Conservation (phyloP, 2,329 filamentous ascomycete species). For the Chalara sp. region DNA sequence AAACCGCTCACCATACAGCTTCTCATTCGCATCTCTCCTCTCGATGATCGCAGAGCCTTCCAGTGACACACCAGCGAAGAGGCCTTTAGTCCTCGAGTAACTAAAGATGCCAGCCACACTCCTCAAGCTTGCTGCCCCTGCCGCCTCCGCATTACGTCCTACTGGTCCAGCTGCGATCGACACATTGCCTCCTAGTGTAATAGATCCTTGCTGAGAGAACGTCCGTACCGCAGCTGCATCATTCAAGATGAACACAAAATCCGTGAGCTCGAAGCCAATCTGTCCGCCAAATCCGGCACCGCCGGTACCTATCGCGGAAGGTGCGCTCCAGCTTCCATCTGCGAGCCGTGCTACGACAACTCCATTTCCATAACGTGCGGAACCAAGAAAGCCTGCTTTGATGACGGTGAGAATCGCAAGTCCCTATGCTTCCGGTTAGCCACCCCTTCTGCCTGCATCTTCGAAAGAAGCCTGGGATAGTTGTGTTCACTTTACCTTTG, state of each 20-base stretch:
- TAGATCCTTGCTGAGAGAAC: constrained; percentile 84
- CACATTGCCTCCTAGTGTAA: constrained; percentile 93
- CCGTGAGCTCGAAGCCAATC: constrained; percentile 81
- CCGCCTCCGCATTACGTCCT: constrained; percentile 91
- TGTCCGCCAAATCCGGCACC: constrained; percentile 81
- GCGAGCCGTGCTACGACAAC: constrained; percentile 73
- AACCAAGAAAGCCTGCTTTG: constrained; percentile 81
- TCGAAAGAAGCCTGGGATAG: not conserved
- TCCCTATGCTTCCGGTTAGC: constrained; percentile 40
- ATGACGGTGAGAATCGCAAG: constrained; percentile 81
- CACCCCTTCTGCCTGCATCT: not conserved
- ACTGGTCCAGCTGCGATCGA: constrained; percentile 91
- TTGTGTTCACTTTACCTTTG: constrained; percentile 57
- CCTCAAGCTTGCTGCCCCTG: constrained; percentile 84
- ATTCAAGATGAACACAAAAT: constrained; percentile 98
- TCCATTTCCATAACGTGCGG: constrained; percentile 73
- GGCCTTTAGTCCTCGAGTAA: constrained; percentile 95
- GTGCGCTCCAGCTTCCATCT: constrained; percentile 75
- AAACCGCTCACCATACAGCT: constrained; percentile 79
- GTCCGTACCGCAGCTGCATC: constrained; percentile 83
- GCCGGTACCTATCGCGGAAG: constrained; percentile 72
- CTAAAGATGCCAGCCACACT: constrained; percentile 89
- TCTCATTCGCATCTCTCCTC: constrained; percentile 92
- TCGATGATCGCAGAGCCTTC: constrained; percentile 93
- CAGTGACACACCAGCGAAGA: constrained; percentile 91